These are phyloP conservation scores for Capsella rubella DNA, from an alignment of 441 rosid genomes.

Conservation along the genomic window DNA sequence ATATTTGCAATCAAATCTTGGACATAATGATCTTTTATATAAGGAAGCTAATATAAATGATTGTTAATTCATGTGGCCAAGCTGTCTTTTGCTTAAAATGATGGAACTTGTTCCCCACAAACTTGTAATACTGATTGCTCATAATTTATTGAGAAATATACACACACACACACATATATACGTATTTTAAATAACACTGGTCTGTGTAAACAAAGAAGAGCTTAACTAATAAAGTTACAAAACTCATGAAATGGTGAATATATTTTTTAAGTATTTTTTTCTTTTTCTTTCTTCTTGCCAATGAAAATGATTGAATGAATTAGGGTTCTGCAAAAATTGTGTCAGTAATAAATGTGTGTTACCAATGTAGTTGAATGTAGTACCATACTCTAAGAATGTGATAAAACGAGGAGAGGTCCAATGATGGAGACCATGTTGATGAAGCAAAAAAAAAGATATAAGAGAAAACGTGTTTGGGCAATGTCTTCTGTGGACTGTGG, in stretches of 20 bases:
- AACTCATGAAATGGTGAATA: neutral
- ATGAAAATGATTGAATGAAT: neutral
- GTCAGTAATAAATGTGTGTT: neutral
- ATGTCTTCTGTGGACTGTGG: slow-evolving; percentile 19
- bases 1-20: slow-evolving; percentile 42
- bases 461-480: slow-evolving; percentile 17
- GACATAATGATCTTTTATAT: slow-evolving; percentile 27
- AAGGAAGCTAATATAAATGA: slow-evolving; percentile 22
- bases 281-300: neutral
- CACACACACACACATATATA: too few species aligned
- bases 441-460: neutral
- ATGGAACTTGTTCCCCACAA: slow-evolving; percentile 48
- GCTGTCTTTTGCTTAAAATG: slow-evolving; percentile 46
- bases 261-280: neutral
- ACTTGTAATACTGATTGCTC: slow-evolving; percentile 3
- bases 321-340: neutral
- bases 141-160: neutral
- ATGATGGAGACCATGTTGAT: slow-evolving; percentile 25
- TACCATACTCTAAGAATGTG: neutral
- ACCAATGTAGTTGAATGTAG: neutral
- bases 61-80: slow-evolving; percentile 22
- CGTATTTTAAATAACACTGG: neutral
- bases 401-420: slow-evolving; percentile 20
- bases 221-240: neutral
- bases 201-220: neutral